Evolutionary conservation across 2,329 filamentous ascomycete species (phyloP).

Genomic region (Hansfordia pulvinata): DNA sequence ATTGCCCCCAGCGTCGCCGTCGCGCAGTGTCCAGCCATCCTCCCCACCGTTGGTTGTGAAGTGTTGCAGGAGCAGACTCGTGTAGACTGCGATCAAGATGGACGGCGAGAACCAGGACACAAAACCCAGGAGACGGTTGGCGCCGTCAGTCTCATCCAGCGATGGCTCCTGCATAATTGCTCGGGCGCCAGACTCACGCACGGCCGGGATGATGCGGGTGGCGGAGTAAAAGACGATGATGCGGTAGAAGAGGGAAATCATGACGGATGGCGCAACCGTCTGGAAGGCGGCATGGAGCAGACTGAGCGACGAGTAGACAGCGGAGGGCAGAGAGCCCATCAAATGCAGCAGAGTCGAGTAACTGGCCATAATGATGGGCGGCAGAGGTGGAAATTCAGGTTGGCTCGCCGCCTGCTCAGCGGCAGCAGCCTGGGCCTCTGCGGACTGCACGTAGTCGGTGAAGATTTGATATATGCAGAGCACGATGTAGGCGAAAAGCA

Average conservation of each 20-base stretch:
- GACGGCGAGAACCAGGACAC: constrained; percentile 91
- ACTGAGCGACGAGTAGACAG: constrained; percentile 69
- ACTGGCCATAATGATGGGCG: constrained; percentile 95
- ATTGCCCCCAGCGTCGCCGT: constrained; percentile 71
- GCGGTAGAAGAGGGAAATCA: constrained; percentile 88
- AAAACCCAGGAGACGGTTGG: constrained; percentile 66
- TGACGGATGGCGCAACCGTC: constrained; percentile 88
- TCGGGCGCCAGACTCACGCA: constrained; percentile 73
- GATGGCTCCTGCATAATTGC: constrained; percentile 75
- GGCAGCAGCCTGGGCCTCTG: constrained; percentile 41
- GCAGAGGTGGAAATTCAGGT: constrained; percentile 89
- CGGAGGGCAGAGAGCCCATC: constrained; percentile 68
- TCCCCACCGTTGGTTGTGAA: constrained; percentile 66
- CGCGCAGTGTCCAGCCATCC: constrained; percentile 73
- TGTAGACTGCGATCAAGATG: constrained; percentile 92
- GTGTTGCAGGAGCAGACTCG: constrained; percentile 87
- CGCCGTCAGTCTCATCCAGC: constrained; percentile 73
- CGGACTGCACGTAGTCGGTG: constrained; percentile 85
- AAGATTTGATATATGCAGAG: constrained; percentile 99
- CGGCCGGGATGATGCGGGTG: constrained; percentile 87
- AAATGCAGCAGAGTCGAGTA: constrained; percentile 85
- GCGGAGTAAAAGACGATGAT: constrained; percentile 92
- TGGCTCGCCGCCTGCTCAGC: constrained; percentile 40
- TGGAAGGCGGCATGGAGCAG: constrained; percentile 86
- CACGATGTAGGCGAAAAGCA: constrained; percentile 95